Conservation (phyloP, 805 yeast species). For the Myxozyma monticola region DNA sequence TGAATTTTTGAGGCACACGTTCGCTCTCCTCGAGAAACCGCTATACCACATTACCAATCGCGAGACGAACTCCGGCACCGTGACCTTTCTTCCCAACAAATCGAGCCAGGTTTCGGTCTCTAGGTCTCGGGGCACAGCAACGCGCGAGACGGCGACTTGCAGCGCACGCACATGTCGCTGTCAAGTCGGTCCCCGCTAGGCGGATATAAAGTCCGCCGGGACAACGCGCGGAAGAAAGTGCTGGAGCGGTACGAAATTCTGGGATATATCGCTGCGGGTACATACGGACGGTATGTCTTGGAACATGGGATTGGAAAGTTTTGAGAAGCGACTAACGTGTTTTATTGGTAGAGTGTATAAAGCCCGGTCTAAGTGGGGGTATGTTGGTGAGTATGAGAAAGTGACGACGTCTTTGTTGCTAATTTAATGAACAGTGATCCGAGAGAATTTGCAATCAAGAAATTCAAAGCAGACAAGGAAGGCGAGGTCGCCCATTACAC, state of each 20-base stretch:
- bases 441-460: slow-evolving; percentile 78
- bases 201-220: slow-evolving; percentile 61
- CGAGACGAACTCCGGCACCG: too few species aligned
- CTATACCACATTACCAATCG: too few species aligned
- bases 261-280: slow-evolving; percentile 98
- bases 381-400: too few species aligned
- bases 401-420: background rate
- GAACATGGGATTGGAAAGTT: background rate
- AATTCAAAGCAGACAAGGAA: slow-evolving; percentile 91
- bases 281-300: slow-evolving; percentile 62
- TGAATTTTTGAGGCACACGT: too few species aligned
- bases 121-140: too few species aligned
- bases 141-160: too few species aligned
- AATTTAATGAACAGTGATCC: slow-evolving; percentile 25
- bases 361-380: slow-evolving; percentile 56
- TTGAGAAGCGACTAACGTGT: too few species aligned
- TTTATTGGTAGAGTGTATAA: slow-evolving; percentile 77
- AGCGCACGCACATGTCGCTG: too few species aligned
- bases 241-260: slow-evolving; percentile 81
- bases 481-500: slow-evolving; percentile 87
- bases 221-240: slow-evolving; percentile 66
- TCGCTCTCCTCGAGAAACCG: too few species aligned
- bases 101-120: too few species aligned
- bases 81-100: too few species aligned
- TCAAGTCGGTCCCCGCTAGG: slow-evolving; percentile 39